Conservation (phyloP, 176 grass and related monocot species). For the Stipa capillata region DNA sequence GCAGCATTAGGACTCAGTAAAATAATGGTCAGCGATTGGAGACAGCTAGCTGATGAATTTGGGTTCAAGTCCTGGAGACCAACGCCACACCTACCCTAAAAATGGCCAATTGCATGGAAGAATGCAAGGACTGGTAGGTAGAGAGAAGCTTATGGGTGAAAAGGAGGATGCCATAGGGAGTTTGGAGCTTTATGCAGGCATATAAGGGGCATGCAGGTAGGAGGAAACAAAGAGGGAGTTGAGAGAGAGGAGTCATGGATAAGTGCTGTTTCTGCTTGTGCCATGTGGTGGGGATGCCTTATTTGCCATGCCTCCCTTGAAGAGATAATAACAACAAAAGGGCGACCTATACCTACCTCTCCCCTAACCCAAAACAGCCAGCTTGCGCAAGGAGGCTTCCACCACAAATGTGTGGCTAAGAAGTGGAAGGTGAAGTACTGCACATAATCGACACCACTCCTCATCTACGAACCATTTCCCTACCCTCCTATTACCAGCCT, state of each 20-base stretch:
- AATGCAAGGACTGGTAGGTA: slow-evolving; percentile 47
- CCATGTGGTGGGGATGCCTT: slow-evolving; percentile 35
- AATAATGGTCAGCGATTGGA: slow-evolving; percentile 5
- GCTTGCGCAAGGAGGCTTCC: slow-evolving; percentile 39
- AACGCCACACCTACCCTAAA: slow-evolving; percentile 28
- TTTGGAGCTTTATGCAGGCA: slow-evolving; percentile 48
- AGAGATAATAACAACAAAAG: slow-evolving; percentile 28
- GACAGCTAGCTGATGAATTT: slow-evolving; percentile 17
- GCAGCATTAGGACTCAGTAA: neutral
- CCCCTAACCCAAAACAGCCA: slow-evolving; percentile 36
- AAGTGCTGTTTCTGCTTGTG: slow-evolving; percentile 14
- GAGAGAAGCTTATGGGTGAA: slow-evolving; percentile 30
- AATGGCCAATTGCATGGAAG: slow-evolving; percentile 17
- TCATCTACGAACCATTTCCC: slow-evolving; percentile 44
- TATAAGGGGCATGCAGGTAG: slow-evolving; percentile 39
- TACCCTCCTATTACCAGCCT: slow-evolving; percentile 37
- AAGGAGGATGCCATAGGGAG: slow-evolving; percentile 3
- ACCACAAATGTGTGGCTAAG: slow-evolving; percentile 46
- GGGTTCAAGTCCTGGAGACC: slow-evolving; percentile 29
- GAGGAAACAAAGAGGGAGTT: slow-evolving; percentile 32
- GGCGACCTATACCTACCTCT: slow-evolving; percentile 29
- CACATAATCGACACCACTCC: slow-evolving; percentile 34
- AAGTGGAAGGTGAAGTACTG: slow-evolving; percentile 58
- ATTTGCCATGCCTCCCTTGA: neutral
- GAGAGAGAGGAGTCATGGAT: slow-evolving; percentile 28